Conservation (phyloP, 208 protist species). For the Acanthamoeba sp. region DNA sequence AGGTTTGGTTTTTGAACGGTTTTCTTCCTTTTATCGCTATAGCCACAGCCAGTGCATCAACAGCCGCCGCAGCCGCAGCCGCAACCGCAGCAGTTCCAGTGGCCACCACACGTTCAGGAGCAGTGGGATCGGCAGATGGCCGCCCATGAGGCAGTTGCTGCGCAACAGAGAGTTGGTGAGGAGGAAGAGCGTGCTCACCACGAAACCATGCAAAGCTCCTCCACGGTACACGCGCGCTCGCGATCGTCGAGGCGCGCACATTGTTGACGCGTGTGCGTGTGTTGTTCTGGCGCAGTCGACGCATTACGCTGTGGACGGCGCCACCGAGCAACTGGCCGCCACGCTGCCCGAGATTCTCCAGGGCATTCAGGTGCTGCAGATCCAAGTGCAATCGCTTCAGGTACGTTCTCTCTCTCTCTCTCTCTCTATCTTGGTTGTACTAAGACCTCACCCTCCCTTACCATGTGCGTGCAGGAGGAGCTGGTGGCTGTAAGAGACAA, state of each 20-base stretch:
- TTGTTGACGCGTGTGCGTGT: too few relatives aligned
- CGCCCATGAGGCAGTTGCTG: neutral
- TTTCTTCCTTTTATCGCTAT: neutral
- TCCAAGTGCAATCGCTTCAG: neutral
- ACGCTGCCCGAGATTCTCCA: neutral
- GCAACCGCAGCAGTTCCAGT: neutral
- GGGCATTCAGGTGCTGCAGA: constrained; percentile 24
- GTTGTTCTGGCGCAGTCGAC: neutral
- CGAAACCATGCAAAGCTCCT: neutral
- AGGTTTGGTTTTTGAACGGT: too few relatives aligned
- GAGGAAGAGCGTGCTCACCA: neutral
- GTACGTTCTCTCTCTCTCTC: neutral
- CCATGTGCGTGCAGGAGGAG: neutral
- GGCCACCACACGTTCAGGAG: neutral
- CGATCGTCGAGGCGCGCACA: too few relatives aligned
- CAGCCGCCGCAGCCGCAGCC: neutral
- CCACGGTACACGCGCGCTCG: too few relatives aligned
- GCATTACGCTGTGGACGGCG: neutral
- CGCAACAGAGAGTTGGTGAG: neutral
- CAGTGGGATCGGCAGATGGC: neutral
- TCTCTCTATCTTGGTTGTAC: too few relatives aligned
- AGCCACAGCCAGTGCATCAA: neutral
- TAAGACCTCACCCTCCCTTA: too few relatives aligned
- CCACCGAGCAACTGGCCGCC: neutral
- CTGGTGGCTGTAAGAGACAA: neutral